Base-by-base conservation (phyloP, 2,329 filamentous ascomycete genomes). In the Basipetospora sp. region DNA sequence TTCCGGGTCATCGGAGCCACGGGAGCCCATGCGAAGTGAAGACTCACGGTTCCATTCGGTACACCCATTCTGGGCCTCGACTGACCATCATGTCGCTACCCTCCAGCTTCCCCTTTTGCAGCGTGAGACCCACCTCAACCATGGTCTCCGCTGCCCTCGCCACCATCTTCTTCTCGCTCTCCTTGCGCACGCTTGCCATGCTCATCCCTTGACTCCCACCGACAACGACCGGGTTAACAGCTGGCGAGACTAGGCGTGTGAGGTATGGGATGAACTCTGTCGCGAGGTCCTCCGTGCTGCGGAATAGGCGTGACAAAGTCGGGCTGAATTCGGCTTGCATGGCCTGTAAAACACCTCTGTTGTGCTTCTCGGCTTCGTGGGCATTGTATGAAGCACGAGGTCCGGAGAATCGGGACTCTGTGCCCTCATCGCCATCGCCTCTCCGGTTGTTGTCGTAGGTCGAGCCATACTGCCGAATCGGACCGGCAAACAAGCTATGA, bases 221-320 rank as follows among this genome's bases (percentile, higher is more conserved):
- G n/a, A 96, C 75, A 8, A 94, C 71, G 3, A 96, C 83, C 0
- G 90, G 90, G 53, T 90, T 94, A 31, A 98, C 77, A 41, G 88
- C 81, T 0, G 90, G 90, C 0, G 84, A 80, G 15, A 98, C 66
- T 54, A 98, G 80, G 27, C 81, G 77, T 13, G 84, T 66, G 2
- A 93, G 69, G 52, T 85, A 93, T 0, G 90, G 90, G 25, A 94
- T 63, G 18, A 94, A 75, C 42, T 94, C 88, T 1, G 71, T 78
- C 0, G 84, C 75, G 22, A 96, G 69, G 44, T 80, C 76, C 48
- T 85, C 80, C 1, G 75, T 66, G 42, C 80, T 86, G 45, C 83
- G 77, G 63, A 93, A 94, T 28, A 78, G 69, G 10, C 88, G 74
- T 43, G 76, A 67, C 32, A 96, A 60, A 2, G 77, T 71, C 1